Base-by-base conservation (phyloP, 2,329 filamentous ascomycete genomes). In the Raffaelea albimanens region DNA sequence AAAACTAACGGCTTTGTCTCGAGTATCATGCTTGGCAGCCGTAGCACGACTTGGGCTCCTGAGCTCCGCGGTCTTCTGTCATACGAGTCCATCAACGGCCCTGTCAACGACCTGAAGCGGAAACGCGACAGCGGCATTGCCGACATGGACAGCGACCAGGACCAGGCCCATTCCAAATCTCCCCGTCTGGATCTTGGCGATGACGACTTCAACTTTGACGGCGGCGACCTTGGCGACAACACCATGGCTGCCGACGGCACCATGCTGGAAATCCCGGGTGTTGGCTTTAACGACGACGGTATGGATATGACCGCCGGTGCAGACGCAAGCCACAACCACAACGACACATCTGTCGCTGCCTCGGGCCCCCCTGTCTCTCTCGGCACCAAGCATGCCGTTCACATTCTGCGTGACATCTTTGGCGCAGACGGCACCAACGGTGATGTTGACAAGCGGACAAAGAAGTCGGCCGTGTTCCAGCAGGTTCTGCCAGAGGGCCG, bases 21-120 rank as follows among this genome's bases (percentile, higher is more conserved):
- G 4, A 90, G 80, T 57, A 83, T 95, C 53, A 82, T 96, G 67
- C 83, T 86, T 45, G 87, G 90, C 52, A 86, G 83, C 34, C 81
- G 86, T 53, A 83, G 82, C 56, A 76, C 79, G 55, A 80, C 79
- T 39, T 96, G 89, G 90, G 91, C 91, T 3, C 91, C 91, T 1
- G 93, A 98, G 66, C 75, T 98, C 19, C 83, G 87, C 51, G 88
- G 85, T n/a, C 80, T 98, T 58, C 71, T 97, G n/a, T 95, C 89
- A 2, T 72, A 96, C 39, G 87, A 94, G 54, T 76, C 87, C 14
- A 76, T 95, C 16, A 82, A 50, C 40, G 47, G 83, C 52, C 81
- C 81, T 49, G 76, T 83, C 39, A 84, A 82, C 49, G 88, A 95
- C 52, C 75, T 91, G 47, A 98, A 97, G 76, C 80, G 93, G 50